Evolutionary conservation across 2,329 filamentous ascomycete genomes (phyloP).

Genomic region (Lasiodiplodia hormozganensis): DNA sequence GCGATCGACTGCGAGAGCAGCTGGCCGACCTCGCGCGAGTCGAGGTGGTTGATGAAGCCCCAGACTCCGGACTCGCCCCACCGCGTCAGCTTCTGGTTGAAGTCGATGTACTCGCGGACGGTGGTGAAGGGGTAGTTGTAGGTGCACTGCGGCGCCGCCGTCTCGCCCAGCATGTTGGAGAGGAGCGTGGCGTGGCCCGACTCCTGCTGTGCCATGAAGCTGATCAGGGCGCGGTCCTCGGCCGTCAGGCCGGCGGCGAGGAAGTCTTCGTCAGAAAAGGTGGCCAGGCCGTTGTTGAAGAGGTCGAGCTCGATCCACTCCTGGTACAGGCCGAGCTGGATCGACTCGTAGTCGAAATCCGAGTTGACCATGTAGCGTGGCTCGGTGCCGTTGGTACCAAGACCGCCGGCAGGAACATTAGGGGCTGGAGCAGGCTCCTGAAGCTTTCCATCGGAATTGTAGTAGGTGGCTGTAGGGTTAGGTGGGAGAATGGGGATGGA

Average conservation of each 20-base stretch:
- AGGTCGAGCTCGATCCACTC: conserved; percentile 87
- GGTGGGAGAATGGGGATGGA: conserved; percentile 66
- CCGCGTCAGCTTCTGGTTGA: conserved; percentile 83
- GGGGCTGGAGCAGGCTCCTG: conserved; percentile 73
- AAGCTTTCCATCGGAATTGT: conserved; percentile 74
- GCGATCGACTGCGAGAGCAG: conserved; percentile 78
- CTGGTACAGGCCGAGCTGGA: conserved; percentile 77
- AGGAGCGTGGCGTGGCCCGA: conserved; percentile 78
- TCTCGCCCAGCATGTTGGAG: conserved; percentile 77
- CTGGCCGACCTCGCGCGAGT: conserved; percentile 76
- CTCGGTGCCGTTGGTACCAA: conserved; percentile 77
- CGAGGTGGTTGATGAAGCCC: conserved; percentile 79
- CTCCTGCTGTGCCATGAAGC: conserved; percentile 81
- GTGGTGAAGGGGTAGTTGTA: conserved; percentile 83
- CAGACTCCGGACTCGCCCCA: conserved; percentile 82
- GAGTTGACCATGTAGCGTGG: conserved; percentile 79
- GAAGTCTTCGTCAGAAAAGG: conserved; percentile 74
- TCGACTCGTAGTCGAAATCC: conserved; percentile 83
- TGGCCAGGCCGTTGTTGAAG: conserved; percentile 77
- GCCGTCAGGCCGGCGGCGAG: conserved; percentile 69
- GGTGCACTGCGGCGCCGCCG: conserved; percentile 73
- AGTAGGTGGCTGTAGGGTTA: conserved; percentile 68
- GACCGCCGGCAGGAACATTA: conserved; percentile 72
- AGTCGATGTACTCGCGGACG: conserved; percentile 80
- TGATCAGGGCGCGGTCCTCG: conserved; percentile 73